phyloP scores from a whole-genome alignment of 352 stramenopile species.

The Bremia lactucae region DNA sequence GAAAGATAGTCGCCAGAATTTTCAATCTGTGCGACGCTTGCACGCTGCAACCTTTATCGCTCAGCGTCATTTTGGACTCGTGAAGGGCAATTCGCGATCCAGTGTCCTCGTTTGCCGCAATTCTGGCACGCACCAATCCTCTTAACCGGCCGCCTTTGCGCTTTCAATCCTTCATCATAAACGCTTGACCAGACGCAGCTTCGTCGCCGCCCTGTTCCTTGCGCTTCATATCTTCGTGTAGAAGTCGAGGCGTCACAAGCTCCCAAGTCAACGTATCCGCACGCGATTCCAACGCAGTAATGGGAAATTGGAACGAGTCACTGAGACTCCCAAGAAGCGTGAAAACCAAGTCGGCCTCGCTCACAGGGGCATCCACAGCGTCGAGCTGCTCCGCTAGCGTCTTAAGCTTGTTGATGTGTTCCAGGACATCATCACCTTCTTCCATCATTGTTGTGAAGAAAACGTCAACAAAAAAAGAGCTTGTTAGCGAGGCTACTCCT shows the following conservation, averaged over 20 bases:
- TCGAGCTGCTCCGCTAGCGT: background rate
- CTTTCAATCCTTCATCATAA: background rate
- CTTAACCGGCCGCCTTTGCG: background rate
- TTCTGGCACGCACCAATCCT: background rate
- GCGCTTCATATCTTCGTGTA: background rate
- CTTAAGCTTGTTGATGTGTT: slow-evolving; percentile 6
- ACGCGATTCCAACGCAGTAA: background rate
- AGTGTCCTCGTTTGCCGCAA: background rate
- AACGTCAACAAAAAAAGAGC: slow-evolving; percentile 1
- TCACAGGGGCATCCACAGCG: background rate
- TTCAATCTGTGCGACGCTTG: background rate
- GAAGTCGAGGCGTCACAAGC: background rate
- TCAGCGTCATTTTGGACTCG: background rate
- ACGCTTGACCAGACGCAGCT: background rate
- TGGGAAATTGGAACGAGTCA: background rate
- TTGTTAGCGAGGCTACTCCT: slow-evolving; percentile 13
- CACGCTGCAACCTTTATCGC: background rate
- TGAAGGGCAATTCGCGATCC: background rate
- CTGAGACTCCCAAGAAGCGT: background rate
- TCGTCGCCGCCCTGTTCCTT: background rate
- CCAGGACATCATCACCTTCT: slow-evolving; percentile 16
- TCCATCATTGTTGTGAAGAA: no score
- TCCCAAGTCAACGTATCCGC: background rate
- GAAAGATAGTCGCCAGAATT: background rate
- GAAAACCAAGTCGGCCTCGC: background rate